These are phyloP conservation scores for Epichloe sylvatica DNA, from an alignment of 2,329 filamentous ascomycete genomes.

Conservation along the genomic window DNA sequence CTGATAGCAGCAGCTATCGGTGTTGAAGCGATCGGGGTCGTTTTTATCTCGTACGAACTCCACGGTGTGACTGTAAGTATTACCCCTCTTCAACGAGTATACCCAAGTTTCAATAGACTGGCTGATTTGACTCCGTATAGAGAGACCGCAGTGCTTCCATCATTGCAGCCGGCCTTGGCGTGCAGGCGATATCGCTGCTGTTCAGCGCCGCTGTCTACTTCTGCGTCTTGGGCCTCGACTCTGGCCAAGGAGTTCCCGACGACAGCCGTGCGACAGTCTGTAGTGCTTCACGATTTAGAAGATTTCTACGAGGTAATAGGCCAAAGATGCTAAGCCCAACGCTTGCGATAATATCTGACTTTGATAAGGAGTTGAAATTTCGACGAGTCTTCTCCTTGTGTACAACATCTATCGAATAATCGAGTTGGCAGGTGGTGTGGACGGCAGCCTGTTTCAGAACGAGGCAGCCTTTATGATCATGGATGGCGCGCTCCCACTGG, in stretches of 20 bases:
- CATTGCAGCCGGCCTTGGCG: constrained; percentile 28
- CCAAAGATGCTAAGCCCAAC: background rate
- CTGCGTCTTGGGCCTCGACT: constrained; percentile 26
- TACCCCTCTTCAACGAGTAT: background rate
- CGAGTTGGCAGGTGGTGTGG: constrained; percentile 24
- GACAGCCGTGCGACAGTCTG: constrained; percentile 26
- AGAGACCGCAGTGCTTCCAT: constrained; percentile 22
- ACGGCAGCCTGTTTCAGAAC: constrained; percentile 23
- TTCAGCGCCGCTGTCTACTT: constrained; percentile 25
- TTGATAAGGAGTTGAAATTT: constrained; percentile 22
- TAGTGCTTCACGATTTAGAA: constrained; percentile 26
- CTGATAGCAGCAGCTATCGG: constrained; percentile 22
- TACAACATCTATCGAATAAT: constrained; percentile 28
- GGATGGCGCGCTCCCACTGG: constrained; percentile 26
- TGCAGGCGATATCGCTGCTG: constrained; percentile 28
- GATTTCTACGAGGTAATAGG: constrained; percentile 29
- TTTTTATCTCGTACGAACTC: constrained; percentile 25
- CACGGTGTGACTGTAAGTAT: constrained; percentile 21
- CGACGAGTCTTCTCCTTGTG: constrained; percentile 23
- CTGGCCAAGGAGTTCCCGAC: constrained; percentile 25
- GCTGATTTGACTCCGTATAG: constrained; percentile 15
- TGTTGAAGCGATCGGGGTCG: constrained; percentile 27
- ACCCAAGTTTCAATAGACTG: no score
- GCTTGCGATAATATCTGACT: background rate
- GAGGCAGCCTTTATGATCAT: constrained; percentile 25